Base-by-base conservation (phyloP, 371 early-diverging fungal genomes). In the Mycotypha africana region DNA sequence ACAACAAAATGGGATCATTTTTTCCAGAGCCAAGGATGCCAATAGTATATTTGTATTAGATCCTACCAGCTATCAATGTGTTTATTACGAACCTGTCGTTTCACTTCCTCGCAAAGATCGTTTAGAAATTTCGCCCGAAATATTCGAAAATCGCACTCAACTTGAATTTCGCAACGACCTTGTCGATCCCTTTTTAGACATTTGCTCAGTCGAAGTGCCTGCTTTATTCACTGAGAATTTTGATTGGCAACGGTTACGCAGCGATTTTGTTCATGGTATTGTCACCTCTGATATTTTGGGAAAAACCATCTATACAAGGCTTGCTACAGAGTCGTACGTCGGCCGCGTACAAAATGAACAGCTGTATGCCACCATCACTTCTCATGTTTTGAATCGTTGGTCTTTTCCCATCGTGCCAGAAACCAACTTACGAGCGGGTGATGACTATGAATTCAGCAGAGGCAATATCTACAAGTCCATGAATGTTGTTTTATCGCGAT, bases 181-280 rank as follows among this genome's bases (percentile, higher is more conserved):
- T 26, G 83, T 94, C n/a, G 98, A 97, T 68, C 89, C 90, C 52
- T 86, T 82, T 26, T 76, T 96, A 37, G 93, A 92, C 48, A 90
- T 97, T 38, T 97, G 97, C 64, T 88, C 94, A 11, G 80, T 88
- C 4, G 94, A 93, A 56, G 87, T 93, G 0, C 90, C 91, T n/a
- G 89, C 95, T 4, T 71, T 95, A 40, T 95, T 95, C 51, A 89
- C 91, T 3, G 97, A 97, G 56, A 96, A 96, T 73, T 96, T 95
- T 67, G 98, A 97, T 70, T 97, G 94, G 76, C 95, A 94, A 62
- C 81, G 84, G 32, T 73, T 95, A 36, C 81, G 94, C 19, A 71
- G 75, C 16, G 92, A 97, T 62, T 97, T 97, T 67, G 87, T 96
- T 10, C 82, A 85, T 26, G 95, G 95, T 38, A 88, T 96, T 38